Base-by-base conservation (phyloP, 2,329 filamentous ascomycete species). In the Helminthosporium solani region DNA sequence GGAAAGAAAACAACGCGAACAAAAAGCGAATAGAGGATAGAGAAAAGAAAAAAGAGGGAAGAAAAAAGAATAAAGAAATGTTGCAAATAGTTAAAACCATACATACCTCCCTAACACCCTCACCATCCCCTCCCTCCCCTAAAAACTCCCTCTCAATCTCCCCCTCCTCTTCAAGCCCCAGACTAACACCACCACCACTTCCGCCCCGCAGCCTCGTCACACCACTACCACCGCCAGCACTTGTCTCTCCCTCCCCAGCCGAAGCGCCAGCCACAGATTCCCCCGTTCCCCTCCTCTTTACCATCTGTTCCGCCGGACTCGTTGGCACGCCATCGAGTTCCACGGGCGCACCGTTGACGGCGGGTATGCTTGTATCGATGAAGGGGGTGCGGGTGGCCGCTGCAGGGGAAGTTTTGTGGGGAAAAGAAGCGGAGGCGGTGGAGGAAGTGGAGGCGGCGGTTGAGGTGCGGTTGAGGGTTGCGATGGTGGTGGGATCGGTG, bases 281-380 rank as follows among this genome's bases (percentile, higher is more conserved):
- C 2, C 42, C 37, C 28, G 46, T 53, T 46, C 50, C 56, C 47
- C 60, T 44, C 44, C 58, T 47, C 40, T 50, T 52, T n/a, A 56
- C 16, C 36, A 64, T 61, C 8, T 25, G 23, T 9, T 25, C 23
- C 33, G 61, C 61, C 2, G 56, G 47, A 25, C 47, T 60, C 9
- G 57, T 52, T 1, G 60, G 52, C 3, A 53, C 46, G 25, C 68
- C 66, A 42, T 77, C 74, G 4, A 77, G 53, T 55, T 77, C 75
- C 4, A 75, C 66, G 0, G 74, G 73, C 35, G 64, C 60, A 9
- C 58, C 53, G 50, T 77, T 76, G 53, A 76, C 71, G 3, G 73
- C 61, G 0, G 69, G 70, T 2, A 68, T 65, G 4, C 57, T 60
- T 1, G 69, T 66, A 4, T 70, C 66, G 50, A 76, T 68, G 31